A percentile compares a stretch with the other conserved stretches of the same genome.
Evolutionary conservation across 2,329 filamentous ascomycete genomes (phyloP).

Genomic region (Alternaria conjuncta): DNA sequence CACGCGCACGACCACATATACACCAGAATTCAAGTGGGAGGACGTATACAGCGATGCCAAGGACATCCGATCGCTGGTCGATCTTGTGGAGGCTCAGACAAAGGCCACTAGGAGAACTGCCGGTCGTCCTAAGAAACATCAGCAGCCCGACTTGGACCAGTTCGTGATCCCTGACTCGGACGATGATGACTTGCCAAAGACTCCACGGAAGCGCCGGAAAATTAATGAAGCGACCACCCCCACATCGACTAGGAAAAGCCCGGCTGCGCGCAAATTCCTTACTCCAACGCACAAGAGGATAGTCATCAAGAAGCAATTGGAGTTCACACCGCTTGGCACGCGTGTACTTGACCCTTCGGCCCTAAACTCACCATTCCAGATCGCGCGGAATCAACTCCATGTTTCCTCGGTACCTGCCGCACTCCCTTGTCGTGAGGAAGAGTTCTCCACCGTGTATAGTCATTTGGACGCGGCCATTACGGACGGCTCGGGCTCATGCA

Average conservation of each 20-base stretch:
- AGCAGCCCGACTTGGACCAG: slow-evolving; percentile 50
- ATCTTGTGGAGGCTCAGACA: slow-evolving; percentile 73
- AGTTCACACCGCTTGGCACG: slow-evolving; percentile 94
- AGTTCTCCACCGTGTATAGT: slow-evolving; percentile 90
- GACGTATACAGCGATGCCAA: slow-evolving; percentile 74
- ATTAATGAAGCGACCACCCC: slow-evolving; percentile 52
- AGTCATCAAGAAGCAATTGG: slow-evolving; percentile 82
- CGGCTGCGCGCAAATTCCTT: slow-evolving; percentile 60
- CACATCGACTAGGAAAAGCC: slow-evolving; percentile 54
- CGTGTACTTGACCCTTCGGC: slow-evolving; percentile 79
- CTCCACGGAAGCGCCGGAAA: slow-evolving; percentile 58
- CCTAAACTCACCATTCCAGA: slow-evolving; percentile 85
- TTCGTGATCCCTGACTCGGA: slow-evolving; percentile 54
- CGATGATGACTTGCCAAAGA: slow-evolving; percentile 50
- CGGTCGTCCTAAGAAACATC: slow-evolving; percentile 41
- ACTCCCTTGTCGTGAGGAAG: slow-evolving; percentile 87
- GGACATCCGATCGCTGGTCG: slow-evolving; percentile 70
- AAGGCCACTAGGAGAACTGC: slow-evolving; percentile 69
- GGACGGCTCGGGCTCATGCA: slow-evolving; percentile 91
- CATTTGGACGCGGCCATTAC: slow-evolving; percentile 94
- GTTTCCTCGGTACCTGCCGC: slow-evolving; percentile 91
- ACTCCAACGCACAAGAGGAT: slow-evolving; percentile 73
- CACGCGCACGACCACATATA: slow-evolving; percentile 86
- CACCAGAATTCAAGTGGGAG: slow-evolving; percentile 91
- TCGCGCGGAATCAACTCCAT: slow-evolving; percentile 86